phyloP scores from a whole-genome alignment of 2,329 filamentous ascomycete genomes.

The Penicillium sclerotiorum region DNA sequence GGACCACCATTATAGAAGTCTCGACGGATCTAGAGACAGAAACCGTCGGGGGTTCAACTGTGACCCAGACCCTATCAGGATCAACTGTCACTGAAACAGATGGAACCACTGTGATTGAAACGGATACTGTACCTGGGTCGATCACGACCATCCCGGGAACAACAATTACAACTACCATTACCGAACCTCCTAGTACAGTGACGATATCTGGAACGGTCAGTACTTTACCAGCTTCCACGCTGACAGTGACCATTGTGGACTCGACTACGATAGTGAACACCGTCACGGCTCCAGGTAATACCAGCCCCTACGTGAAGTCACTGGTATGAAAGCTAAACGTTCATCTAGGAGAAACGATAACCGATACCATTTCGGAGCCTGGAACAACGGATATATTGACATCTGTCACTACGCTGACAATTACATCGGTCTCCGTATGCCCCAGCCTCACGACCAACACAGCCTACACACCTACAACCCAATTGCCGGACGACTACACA shows the following conservation, averaged over 20 bases:
- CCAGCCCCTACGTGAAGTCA: background rate
- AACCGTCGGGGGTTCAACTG: conserved; percentile 1
- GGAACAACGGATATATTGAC: conserved; percentile 2
- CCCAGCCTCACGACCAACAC: conserved; percentile 32
- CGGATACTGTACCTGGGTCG: background rate
- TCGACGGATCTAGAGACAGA: background rate
- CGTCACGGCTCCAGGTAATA: conserved; percentile 8
- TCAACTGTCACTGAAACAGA: background rate
- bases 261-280: background rate
- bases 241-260: background rate
- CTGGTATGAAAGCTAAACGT: background rate
- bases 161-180: conserved; percentile 9
- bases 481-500: conserved; percentile 35
- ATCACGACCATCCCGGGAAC: conserved; percentile 11
- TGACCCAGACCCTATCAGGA: background rate
- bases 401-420: background rate
- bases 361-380: background rate
- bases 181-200: conserved; percentile 4
- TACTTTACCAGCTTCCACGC: background rate
- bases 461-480: conserved; percentile 28
- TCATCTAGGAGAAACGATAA: background rate
- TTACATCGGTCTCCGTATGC: conserved; percentile 25
- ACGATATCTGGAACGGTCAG: conserved; percentile 4
- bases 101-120: conserved; percentile 1
- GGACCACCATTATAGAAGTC: background rate